Conservation (phyloP, 179 eudicot species). For the Gypsophila paniculata region DNA sequence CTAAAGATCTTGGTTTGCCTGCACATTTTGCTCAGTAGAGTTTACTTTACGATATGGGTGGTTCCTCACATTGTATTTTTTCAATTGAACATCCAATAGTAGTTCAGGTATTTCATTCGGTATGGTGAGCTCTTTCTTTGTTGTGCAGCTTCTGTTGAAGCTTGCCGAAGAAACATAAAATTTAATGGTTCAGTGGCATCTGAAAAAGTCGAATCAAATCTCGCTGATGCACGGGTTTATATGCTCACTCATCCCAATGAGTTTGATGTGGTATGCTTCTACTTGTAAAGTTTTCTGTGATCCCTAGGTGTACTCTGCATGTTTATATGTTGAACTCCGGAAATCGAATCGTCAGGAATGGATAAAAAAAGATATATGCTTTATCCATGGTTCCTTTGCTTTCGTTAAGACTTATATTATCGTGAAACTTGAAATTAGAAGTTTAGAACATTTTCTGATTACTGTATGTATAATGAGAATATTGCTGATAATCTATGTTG, state of each 20-base stretch:
- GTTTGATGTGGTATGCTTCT: slow-evolving; percentile 74
- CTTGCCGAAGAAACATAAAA: slow-evolving; percentile 91
- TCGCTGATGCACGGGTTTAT: slow-evolving; percentile 89
- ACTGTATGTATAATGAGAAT: neutral
- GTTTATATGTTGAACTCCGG: neutral
- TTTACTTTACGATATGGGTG: neutral
- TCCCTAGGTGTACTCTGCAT: slow-evolving; percentile 8
- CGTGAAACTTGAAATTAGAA: neutral
- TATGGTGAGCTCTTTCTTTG: neutral
- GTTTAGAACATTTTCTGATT: neutral
- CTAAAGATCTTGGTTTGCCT: neutral
- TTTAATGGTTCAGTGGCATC: slow-evolving; percentile 85
- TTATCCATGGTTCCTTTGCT: neutral
- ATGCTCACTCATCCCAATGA: slow-evolving; percentile 96
- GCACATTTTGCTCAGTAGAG: neutral
- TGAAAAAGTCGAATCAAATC: slow-evolving; percentile 86
- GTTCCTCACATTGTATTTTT: neutral
- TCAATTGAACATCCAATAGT: neutral
- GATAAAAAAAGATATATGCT: neutral
- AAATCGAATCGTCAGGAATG: neutral
- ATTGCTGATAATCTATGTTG: too few relatives aligned
- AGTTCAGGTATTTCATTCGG: neutral
- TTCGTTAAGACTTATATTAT: neutral
- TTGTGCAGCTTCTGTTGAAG: slow-evolving; percentile 82
- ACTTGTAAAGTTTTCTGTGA: neutral